Evolutionary conservation across 768 basidiomycete genomes (phyloP).

Genomic region (Phaffia australis): DNA sequence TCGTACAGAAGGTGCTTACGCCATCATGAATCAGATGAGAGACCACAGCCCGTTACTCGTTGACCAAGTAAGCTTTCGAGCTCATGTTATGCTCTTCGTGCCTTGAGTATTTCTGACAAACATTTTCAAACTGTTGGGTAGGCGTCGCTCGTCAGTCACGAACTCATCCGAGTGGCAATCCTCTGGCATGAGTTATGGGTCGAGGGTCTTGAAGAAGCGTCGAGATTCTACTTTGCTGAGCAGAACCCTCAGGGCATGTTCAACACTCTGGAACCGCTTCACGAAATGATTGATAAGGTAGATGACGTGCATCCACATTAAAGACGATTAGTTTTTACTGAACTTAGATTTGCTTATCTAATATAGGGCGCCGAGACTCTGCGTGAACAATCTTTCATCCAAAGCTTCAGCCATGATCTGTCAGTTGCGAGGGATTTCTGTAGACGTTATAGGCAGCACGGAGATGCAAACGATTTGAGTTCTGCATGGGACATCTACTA

Average conservation of each 20-base stretch:
- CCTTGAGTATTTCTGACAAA: slow-evolving; percentile 1
- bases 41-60: slow-evolving; percentile 83
- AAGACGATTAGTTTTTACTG: slow-evolving; percentile 29
- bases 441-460: slow-evolving; percentile 69
- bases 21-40: slow-evolving; percentile 83
- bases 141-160: slow-evolving; percentile 80
- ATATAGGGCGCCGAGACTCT: slow-evolving; percentile 83
- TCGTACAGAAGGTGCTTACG: slow-evolving; percentile 67
- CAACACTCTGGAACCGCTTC: slow-evolving; percentile 76
- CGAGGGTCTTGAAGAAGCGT: slow-evolving; percentile 95
- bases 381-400: slow-evolving; percentile 86
- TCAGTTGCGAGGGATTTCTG: slow-evolving; percentile 86
- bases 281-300: slow-evolving; percentile 76
- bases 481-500: slow-evolving; percentile 99
- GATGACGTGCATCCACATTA: slow-evolving; percentile 33
- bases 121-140: slow-evolving; percentile 34
- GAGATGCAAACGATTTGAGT: slow-evolving; percentile 80
- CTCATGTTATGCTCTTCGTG: neutral
- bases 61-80: slow-evolving; percentile 52
- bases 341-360: neutral
- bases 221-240: slow-evolving; percentile 89
- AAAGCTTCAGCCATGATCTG: slow-evolving; percentile 85
- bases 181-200: slow-evolving; percentile 99
- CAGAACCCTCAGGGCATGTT: slow-evolving; percentile 98
- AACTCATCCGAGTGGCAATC: slow-evolving; percentile 92